Percentiles rank a stretch among this genome's conserved stretches.
These are phyloP conservation scores for Penicillium sp. DNA, from an alignment of 2,329 filamentous ascomycete species.

Conservation along the genomic window DNA sequence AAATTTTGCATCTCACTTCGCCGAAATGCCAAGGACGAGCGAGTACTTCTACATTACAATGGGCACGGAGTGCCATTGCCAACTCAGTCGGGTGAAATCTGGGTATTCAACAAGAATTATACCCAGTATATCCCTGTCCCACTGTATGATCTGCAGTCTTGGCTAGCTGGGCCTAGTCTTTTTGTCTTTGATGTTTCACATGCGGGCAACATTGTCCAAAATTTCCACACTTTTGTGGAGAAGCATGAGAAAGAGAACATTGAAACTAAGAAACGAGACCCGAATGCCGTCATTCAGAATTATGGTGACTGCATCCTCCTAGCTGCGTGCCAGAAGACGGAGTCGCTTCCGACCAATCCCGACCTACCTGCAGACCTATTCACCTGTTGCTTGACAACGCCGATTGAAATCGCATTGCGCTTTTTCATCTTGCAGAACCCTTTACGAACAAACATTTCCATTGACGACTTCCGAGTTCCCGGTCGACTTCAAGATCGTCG, in stretches of 20 bases:
- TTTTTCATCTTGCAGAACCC: slow-evolving; percentile 97
- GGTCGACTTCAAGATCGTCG: slow-evolving; percentile 88
- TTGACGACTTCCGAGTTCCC: slow-evolving; percentile 84
- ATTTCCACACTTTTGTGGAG: slow-evolving; percentile 90
- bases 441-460: slow-evolving; percentile 63
- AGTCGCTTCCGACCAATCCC: slow-evolving; percentile 93
- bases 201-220: slow-evolving; percentile 90
- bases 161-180: slow-evolving; percentile 91
- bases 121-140: slow-evolving; percentile 98
- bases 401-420: slow-evolving; percentile 94
- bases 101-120: slow-evolving; percentile 99
- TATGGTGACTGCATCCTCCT: slow-evolving; percentile 90
- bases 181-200: slow-evolving; percentile 99
- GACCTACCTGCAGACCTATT: slow-evolving; percentile 92
- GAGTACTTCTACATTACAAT: slow-evolving; percentile 98
- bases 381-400: slow-evolving; percentile 91
- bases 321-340: slow-evolving; percentile 84
- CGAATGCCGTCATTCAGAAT: slow-evolving; percentile 60
- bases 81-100: slow-evolving; percentile 93
- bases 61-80: slow-evolving; percentile 96
- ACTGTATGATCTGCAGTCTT: slow-evolving; percentile 89
- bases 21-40: slow-evolving; percentile 90
- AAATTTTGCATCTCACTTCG: slow-evolving; percentile 90
- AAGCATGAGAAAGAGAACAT: slow-evolving; percentile 90
- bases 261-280: slow-evolving; percentile 72